Evolutionary conservation across 768 basidiomycete species (phyloP).

Genomic region (Leucosporidium scottii): DNA sequence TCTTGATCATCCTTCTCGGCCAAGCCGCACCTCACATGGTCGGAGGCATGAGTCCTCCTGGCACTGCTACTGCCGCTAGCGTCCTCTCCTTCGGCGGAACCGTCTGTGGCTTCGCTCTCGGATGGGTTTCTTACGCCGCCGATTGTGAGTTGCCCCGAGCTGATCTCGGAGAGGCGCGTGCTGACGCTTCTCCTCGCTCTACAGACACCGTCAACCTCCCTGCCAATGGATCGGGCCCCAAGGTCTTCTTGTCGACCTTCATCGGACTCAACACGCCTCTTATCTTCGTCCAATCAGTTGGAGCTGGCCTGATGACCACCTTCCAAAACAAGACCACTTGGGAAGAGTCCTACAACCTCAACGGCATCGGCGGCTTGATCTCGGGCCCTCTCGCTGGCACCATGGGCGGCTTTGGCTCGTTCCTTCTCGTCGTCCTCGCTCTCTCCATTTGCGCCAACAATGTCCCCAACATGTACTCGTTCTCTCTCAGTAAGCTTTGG

Average conservation of each 20-base stretch:
- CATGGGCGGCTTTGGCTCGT: constrained; percentile 47
- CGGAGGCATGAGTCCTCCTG: constrained; percentile 23
- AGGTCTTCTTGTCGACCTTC: constrained; percentile 46
- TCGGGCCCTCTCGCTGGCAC: constrained; percentile 44
- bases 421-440: constrained; percentile 49
- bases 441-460: constrained; percentile 46
- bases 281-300: constrained; percentile 48
- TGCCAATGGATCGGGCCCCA: constrained; percentile 41
- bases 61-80: constrained; percentile 41
- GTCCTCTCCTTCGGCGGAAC: constrained; percentile 45
- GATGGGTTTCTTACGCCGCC: constrained; percentile 46
- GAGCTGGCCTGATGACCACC: constrained; percentile 46
- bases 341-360: constrained; percentile 42
- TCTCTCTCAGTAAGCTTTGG: background rate
- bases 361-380: constrained; percentile 48
- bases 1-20: constrained; percentile 41
- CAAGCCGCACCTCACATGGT: constrained; percentile 11
- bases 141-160: constrained; percentile 33
- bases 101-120: constrained; percentile 44
- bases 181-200: no score
- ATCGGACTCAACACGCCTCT: constrained; percentile 30
- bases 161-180: no score
- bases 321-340: constrained; percentile 43
- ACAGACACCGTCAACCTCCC: constrained; percentile 47
- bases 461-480: constrained; percentile 10